A percentile compares a stretch with the other conserved stretches of the same genome.
Conservation (phyloP, 139 green algal genomes). For the Gonium pectorale region DNA sequence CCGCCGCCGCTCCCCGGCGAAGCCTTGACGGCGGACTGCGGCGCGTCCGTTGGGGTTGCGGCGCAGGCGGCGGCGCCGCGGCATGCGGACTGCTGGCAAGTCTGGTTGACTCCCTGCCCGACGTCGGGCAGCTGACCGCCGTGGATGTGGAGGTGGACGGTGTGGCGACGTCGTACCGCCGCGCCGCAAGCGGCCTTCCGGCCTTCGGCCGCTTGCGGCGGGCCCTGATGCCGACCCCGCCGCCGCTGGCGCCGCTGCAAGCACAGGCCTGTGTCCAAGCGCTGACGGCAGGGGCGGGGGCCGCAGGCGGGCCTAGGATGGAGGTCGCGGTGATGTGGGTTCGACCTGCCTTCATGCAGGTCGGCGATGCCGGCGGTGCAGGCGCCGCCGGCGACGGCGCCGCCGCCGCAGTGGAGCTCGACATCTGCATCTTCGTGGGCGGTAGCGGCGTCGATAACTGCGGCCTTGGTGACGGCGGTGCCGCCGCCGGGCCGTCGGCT, state of each 20-base stretch:
- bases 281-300: neutral
- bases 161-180: neutral
- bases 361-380: neutral
- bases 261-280: too few relatives aligned
- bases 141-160: constrained; percentile 2
- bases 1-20: neutral
- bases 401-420: neutral
- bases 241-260: too few relatives aligned
- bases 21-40: neutral
- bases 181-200: too few relatives aligned
- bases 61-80: neutral
- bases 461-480: too few relatives aligned
- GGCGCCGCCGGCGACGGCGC: neutral
- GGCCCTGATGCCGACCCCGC: too few relatives aligned
- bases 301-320: neutral
- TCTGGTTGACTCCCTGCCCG: neutral
- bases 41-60: neutral
- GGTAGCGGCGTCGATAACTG: too few relatives aligned
- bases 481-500: too few relatives aligned
- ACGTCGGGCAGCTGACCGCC: neutral
- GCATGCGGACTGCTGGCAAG: too few relatives aligned
- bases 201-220: too few relatives aligned
- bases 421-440: constrained; percentile 6
- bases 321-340: neutral
- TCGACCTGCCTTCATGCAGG: neutral